Evolutionary conservation across 768 basidiomycete genomes (phyloP).

Genomic region (Pholiota microspora): DNA sequence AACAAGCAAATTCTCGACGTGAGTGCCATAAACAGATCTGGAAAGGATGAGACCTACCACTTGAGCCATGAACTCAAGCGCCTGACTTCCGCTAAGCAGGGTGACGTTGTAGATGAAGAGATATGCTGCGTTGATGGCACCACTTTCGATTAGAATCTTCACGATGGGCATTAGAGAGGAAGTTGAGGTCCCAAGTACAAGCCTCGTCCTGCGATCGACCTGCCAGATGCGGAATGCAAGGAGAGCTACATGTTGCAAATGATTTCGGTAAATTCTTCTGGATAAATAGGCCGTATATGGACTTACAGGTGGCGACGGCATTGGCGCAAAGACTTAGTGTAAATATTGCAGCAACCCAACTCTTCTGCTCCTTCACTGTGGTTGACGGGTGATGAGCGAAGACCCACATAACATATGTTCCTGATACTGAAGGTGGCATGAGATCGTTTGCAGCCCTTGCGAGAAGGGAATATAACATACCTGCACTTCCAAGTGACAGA

Average conservation of each 20-base stretch:
- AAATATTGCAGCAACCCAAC: conserved; percentile 13
- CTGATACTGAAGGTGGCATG: conserved; percentile 5
- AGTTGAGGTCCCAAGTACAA: background rate
- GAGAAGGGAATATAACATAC: background rate
- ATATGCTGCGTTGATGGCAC: conserved; percentile 13
- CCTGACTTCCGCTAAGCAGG: conserved; percentile 10
- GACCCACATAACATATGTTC: conserved; percentile 12
- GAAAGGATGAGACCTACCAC: conserved; percentile 11
- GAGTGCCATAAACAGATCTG: too few species aligned
- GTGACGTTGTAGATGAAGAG: conserved; percentile 14
- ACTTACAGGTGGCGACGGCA: conserved; percentile 14
- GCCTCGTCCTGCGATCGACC: conserved; percentile 7
- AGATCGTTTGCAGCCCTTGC: background rate
- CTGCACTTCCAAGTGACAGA: conserved; percentile 10
- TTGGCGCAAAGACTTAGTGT: conserved; percentile 12
- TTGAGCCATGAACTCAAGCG: conserved; percentile 13
- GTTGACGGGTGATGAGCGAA: conserved; percentile 9
- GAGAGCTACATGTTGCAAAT: too few species aligned
- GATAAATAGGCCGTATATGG: background rate
- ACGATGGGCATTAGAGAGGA: conserved; percentile 12
- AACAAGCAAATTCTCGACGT: background rate
- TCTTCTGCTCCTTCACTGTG: conserved; percentile 8
- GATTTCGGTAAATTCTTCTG: too few species aligned
- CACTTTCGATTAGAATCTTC: conserved; percentile 11
- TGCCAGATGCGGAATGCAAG: conserved; percentile 13